Conservation (phyloP, 768 basidiomycete genomes). For the Boletus speciosus region DNA sequence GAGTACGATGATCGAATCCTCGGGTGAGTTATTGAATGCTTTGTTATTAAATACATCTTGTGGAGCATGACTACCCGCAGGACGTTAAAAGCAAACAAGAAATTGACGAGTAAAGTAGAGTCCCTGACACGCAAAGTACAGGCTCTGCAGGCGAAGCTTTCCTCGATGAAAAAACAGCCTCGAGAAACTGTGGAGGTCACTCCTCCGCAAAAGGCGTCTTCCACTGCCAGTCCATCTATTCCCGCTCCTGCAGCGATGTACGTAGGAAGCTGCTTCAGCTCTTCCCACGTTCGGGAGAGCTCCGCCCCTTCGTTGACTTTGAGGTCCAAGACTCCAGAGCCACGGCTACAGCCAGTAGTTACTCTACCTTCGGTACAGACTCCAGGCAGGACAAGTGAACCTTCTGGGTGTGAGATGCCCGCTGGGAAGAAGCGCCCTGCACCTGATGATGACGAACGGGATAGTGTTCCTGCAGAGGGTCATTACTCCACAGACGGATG, state of each 20-base stretch:
- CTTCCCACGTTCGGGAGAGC: conserved; percentile 24
- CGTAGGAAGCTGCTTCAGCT: neutral
- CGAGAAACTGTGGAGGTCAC: conserved; percentile 12
- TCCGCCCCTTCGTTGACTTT: conserved; percentile 44
- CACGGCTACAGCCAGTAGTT: conserved; percentile 12
- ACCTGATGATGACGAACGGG: conserved; percentile 71
- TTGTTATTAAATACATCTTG: conserved; percentile 2
- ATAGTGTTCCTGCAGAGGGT: conserved; percentile 66
- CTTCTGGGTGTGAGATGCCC: conserved; percentile 36
- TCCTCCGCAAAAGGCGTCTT: conserved; percentile 6
- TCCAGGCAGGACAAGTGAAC: conserved; percentile 38
- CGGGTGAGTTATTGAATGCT: conserved; percentile 44
- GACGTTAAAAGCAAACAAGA: conserved; percentile 79
- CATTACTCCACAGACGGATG: conserved; percentile 41
- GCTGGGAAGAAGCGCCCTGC: conserved; percentile 68
- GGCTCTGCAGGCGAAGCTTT: conserved; percentile 63
- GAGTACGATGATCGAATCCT: conserved; percentile 80
- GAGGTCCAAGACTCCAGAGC: conserved; percentile 56
- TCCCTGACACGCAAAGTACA: conserved; percentile 69
- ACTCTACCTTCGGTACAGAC: conserved; percentile 41
- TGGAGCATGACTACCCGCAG: conserved; percentile 35
- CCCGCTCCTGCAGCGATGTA: conserved; percentile 5
- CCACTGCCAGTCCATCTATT: conserved; percentile 13
- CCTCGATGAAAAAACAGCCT: conserved; percentile 45
- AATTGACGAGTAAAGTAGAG: conserved; percentile 65